A percentile compares a stretch with the other conserved stretches of the same genome.
Evolutionary conservation across 148 eudicot species (phyloP).

Genomic region (Oxyria digyna): DNA sequence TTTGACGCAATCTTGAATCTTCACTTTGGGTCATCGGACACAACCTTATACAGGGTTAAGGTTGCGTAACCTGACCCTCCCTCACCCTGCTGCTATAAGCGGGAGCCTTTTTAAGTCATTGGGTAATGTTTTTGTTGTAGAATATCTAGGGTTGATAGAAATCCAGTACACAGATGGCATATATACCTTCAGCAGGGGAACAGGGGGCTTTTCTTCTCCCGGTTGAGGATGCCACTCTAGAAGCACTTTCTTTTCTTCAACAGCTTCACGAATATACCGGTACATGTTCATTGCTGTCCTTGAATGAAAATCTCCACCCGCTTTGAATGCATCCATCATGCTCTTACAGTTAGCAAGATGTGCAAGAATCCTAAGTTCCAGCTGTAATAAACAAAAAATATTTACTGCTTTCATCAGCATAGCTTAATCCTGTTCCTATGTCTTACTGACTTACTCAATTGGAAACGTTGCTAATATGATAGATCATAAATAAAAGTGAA

Average conservation of each 20-base stretch:
- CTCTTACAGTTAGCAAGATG: conserved; percentile 95
- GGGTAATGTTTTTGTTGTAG: too few relatives aligned
- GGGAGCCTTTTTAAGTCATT: too few relatives aligned
- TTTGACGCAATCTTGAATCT: too few relatives aligned
- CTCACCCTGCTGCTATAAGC: too few relatives aligned
- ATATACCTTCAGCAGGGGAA: conserved; percentile 75
- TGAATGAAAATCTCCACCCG: conserved; percentile 98
- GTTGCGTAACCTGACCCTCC: too few relatives aligned
- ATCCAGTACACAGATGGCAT: neutral
- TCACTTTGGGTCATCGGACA: too few relatives aligned
- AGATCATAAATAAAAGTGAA: neutral
- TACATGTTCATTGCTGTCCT: conserved; percentile 99
- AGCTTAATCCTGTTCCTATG: neutral
- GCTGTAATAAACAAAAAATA: conserved; percentile 26
- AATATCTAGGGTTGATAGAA: neutral
- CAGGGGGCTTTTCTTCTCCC: conserved; percentile 92
- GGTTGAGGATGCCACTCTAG: conserved; percentile 98
- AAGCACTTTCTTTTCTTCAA: conserved; percentile 56
- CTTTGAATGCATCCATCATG: conserved; percentile 92
- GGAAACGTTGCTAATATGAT: neutral
- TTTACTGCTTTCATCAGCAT: neutral
- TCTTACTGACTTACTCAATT: neutral
- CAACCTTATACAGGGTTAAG: too few relatives aligned
- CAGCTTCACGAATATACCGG: conserved; percentile 81
- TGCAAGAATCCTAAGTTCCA: conserved; percentile 97